Conservation (phyloP, 192 early-diverging fungal genomes). For the Spinellus fusiger region DNA sequence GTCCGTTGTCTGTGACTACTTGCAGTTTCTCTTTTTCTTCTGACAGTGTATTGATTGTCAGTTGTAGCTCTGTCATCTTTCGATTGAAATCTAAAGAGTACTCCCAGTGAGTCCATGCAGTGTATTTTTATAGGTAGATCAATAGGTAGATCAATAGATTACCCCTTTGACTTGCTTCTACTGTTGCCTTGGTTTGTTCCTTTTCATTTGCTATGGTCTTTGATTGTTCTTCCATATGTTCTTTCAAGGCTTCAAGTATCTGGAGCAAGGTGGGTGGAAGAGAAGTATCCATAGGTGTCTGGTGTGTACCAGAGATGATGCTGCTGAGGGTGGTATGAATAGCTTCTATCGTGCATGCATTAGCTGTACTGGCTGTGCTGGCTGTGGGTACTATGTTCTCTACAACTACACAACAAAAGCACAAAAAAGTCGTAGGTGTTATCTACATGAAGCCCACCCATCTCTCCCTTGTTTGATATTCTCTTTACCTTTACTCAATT, state of each 20-base stretch:
- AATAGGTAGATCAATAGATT: not conserved
- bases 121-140: too few relatives aligned
- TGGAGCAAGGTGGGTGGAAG: conserved; percentile 8
- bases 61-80: conserved; percentile 23
- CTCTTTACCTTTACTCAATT: not conserved
- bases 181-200: not conserved
- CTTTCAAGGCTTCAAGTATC: conserved; percentile 6
- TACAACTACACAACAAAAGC: too few relatives aligned
- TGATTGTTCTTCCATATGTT: conserved; percentile 2
- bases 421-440: not conserved
- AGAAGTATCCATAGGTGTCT: not conserved
- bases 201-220: not conserved
- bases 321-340: not conserved
- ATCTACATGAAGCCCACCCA: not conserved
- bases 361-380: not conserved
- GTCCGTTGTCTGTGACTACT: not conserved
- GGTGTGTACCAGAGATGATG: conserved; percentile 9
- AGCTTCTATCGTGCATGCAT: not conserved
- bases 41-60: conserved; percentile 29
- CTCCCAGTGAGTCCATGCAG: not conserved
- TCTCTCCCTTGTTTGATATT: not conserved
- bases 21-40: conserved; percentile 44
- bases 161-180: not conserved
- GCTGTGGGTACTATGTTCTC: too few relatives aligned
- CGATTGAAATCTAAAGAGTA: conserved; percentile 19